Evolutionary conservation across 2,329 filamentous ascomycete genomes (phyloP).

Genomic region (Calonectria pauciramosa): DNA sequence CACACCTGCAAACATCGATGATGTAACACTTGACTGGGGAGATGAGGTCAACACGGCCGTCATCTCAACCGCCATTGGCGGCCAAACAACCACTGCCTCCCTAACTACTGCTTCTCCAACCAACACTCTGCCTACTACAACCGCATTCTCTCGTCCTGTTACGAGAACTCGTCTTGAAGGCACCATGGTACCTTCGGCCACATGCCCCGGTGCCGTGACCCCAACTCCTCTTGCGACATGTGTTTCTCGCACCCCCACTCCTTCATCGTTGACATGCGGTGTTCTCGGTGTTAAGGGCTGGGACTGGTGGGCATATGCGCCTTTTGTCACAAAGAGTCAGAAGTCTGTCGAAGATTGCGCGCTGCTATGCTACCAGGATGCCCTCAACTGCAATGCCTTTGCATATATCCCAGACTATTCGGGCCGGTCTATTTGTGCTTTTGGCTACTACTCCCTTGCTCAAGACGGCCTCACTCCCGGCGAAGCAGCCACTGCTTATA

Average conservation of each 20-base stretch:
- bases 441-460: conserved; percentile 14
- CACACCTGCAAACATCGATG: conserved; percentile 33
- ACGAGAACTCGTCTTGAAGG: conserved; percentile 1
- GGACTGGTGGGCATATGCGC: conserved; percentile 16
- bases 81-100: neutral
- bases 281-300: conserved; percentile 12
- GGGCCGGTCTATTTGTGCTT: conserved; percentile 5
- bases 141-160: neutral
- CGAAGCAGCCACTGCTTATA: neutral
- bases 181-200: neutral
- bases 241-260: neutral
- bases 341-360: conserved; percentile 10
- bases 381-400: conserved; percentile 19
- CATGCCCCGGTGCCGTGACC: conserved; percentile 5
- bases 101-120: neutral
- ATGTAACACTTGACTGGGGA: conserved; percentile 29
- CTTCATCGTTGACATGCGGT: neutral
- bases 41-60: neutral
- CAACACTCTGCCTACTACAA: neutral
- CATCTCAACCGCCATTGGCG: neutral
- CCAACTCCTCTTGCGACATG: conserved; percentile 17
- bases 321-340: conserved; percentile 11
- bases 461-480: conserved; percentile 1
- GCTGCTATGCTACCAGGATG: conserved; percentile 17
- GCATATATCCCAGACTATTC: conserved; percentile 4